Evolutionary conservation across 176 grass and related monocot genomes (phyloP), one percentile per base, ranked within the genome.

Genomic region (Carex kokanica): DNA sequence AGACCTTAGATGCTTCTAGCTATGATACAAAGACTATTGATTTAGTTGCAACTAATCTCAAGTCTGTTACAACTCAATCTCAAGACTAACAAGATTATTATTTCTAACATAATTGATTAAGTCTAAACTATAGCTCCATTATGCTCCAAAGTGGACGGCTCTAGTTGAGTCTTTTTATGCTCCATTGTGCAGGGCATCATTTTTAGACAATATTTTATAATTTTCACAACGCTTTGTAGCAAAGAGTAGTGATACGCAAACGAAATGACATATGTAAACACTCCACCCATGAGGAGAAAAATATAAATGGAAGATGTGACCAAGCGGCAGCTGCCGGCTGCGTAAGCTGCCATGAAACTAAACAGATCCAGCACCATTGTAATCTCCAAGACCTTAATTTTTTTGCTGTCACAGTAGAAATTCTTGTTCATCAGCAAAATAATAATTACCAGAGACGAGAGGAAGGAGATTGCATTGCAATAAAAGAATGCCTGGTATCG

Each of bases 321-420:
- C 49, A 54, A 70, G 24, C 91, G 79, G 38, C 64, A 67, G 59
- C 88, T 90, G 65, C 91, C 91, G 0, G 21, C 85, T 24, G 88
- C 86, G 60, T 90, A 93, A 49, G 88, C 83, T 4, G 69, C 86
- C 72, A 90, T 81, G 38, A 90, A 86, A 55, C 41, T 31, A 45
- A 93, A 27, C 17, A 93, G 84, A 38, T 93, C 75, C n/a, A 90
- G 79, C 21, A 93, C 83, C 88, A 93, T 88, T 17, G 91, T 86
- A 0, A 84, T 78, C 41, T 93, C 80, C 79, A 93, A 23, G 0
- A 81, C 88, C 34, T 86, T 21, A 20, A 93, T 47, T 15, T 80
- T 86, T 20, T 60, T 80, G 13, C 0, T 9, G 0, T 62, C 60
- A 10, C 17, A n/a, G 29, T 32, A 36, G 17, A 90, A 88, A 7